Conservation (phyloP, 2,329 filamentous ascomycete genomes). For the Lizonia empirigonia region DNA sequence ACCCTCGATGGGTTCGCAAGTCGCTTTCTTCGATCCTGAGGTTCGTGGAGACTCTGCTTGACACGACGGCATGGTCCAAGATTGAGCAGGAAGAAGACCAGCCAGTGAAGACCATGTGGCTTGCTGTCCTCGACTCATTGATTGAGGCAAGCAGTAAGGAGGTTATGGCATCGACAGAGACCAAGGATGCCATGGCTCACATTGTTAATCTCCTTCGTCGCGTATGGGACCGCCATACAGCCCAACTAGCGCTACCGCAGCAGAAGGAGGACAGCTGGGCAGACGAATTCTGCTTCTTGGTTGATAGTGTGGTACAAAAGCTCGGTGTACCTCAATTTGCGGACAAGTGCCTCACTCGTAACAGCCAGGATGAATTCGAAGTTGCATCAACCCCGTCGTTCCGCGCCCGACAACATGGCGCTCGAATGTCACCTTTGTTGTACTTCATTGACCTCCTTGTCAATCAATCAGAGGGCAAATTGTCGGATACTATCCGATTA, state of each 20-base stretch:
- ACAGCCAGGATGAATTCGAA: constrained; percentile 65
- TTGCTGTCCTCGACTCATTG: constrained; percentile 65
- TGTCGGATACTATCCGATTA: constrained; percentile 48
- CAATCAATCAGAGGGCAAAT: constrained; percentile 46
- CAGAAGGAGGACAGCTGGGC: constrained; percentile 52
- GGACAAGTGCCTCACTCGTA: constrained; percentile 57
- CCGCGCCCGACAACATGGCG: constrained; percentile 54
- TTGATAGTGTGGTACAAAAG: constrained; percentile 56
- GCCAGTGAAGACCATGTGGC: constrained; percentile 66
- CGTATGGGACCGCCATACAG: constrained; percentile 67
- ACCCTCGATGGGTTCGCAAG: constrained; percentile 84
- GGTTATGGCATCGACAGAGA: constrained; percentile 84
- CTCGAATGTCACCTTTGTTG: constrained; percentile 65
- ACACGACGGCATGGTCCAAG: constrained; percentile 54
- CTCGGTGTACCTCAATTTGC: constrained; percentile 58
- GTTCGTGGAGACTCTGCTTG: constrained; percentile 61
- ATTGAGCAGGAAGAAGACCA: constrained; percentile 45
- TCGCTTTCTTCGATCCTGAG: constrained; percentile 70
- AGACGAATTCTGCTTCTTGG: constrained; percentile 58
- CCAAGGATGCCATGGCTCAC: constrained; percentile 76
- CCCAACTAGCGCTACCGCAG: constrained; percentile 40
- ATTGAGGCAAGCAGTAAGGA: constrained; percentile 78
- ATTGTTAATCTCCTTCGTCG: constrained; percentile 71
- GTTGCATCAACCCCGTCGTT: constrained; percentile 71
- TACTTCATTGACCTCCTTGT: constrained; percentile 69